Percentiles rank a stretch among this genome's conserved stretches.
Evolutionary conservation across 306 rosid genomes (phyloP).

Genomic region (Castanea sativa): DNA sequence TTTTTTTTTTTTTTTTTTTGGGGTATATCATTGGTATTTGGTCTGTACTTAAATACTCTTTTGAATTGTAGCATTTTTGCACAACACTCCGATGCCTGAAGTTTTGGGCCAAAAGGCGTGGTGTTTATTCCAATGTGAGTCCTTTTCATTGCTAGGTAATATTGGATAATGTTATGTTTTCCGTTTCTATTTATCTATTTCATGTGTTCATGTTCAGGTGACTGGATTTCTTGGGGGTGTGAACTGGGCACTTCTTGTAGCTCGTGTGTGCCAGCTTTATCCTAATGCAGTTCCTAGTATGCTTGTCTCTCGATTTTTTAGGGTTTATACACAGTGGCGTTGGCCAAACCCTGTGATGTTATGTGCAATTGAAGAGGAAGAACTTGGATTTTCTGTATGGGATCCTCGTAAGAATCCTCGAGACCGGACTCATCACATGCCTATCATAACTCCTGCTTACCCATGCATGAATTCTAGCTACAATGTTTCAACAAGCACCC

Average conservation of each 20-base stretch:
- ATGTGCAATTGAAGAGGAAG: conserved; percentile 81
- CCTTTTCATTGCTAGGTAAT: neutral
- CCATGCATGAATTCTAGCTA: conserved; percentile 98
- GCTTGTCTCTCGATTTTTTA: conserved; percentile 89
- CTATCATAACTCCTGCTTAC: conserved; percentile 94
- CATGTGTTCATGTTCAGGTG: conserved; percentile 45
- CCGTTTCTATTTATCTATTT: neutral
- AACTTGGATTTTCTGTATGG: conserved; percentile 85
- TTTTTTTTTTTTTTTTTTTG: neutral
- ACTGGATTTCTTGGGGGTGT: conserved; percentile 99
- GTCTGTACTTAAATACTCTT: neutral
- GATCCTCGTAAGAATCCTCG: conserved; percentile 91
- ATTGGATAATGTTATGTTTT: neutral
- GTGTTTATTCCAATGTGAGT: conserved; percentile 93
- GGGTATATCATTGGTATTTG: neutral
- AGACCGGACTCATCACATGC: conserved; percentile 87
- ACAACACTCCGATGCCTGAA: conserved; percentile 82
- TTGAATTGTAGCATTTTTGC: conserved; percentile 56
- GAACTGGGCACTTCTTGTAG: conserved; percentile 94
- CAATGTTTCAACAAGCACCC: conserved; percentile 86
- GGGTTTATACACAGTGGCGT: conserved; percentile 96
- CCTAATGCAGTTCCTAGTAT: conserved; percentile 96
- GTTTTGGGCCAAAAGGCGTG: conserved; percentile 93
- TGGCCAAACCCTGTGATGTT: conserved; percentile 98
- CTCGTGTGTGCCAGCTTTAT: conserved; percentile 88